Conservation (phyloP, 108 stramenopile species). For the Cyclotella atomus region DNA sequence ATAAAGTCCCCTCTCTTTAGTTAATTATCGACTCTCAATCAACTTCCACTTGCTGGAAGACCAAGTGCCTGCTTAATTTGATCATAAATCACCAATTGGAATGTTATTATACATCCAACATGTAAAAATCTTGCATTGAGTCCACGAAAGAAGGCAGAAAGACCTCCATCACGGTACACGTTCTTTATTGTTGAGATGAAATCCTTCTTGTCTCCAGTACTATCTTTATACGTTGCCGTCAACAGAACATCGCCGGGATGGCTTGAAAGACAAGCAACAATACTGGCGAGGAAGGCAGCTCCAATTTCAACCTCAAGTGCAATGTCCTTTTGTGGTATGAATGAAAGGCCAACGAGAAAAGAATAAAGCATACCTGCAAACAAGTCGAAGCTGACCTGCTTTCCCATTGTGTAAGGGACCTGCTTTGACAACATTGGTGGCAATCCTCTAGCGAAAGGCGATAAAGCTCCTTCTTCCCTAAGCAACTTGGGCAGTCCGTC, state of each 20-base stretch:
- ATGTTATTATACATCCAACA: conserved; percentile 67
- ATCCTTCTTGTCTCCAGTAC: background rate
- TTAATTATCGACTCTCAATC: too few species aligned
- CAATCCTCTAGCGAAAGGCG: conserved; percentile 36
- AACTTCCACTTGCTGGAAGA: conserved; percentile 58
- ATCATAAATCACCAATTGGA: conserved; percentile 74
- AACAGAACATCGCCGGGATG: conserved; percentile 79
- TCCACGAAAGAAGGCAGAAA: conserved; percentile 47
- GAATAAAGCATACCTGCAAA: conserved; percentile 44
- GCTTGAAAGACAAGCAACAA: conserved; percentile 61
- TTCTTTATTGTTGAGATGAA: conserved; percentile 28
- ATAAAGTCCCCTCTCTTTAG: too few species aligned
- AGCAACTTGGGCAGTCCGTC: conserved; percentile 34
- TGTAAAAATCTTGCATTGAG: conserved; percentile 63
- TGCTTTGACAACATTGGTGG: conserved; percentile 86
- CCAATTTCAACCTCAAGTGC: conserved; percentile 38
- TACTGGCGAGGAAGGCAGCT: conserved; percentile 55
- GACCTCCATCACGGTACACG: conserved; percentile 33
- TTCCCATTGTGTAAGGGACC: conserved; percentile 92
- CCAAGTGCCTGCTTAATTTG: conserved; percentile 61
- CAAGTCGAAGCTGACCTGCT: conserved; percentile 87
- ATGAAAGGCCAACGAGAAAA: conserved; percentile 5
- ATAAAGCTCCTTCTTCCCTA: conserved; percentile 28
- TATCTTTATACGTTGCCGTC: conserved; percentile 53
- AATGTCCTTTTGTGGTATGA: conserved; percentile 29